Evolutionary conservation across 352 stramenopile genomes (phyloP).

Genomic region (Globisporangium abappressorium): DNA sequence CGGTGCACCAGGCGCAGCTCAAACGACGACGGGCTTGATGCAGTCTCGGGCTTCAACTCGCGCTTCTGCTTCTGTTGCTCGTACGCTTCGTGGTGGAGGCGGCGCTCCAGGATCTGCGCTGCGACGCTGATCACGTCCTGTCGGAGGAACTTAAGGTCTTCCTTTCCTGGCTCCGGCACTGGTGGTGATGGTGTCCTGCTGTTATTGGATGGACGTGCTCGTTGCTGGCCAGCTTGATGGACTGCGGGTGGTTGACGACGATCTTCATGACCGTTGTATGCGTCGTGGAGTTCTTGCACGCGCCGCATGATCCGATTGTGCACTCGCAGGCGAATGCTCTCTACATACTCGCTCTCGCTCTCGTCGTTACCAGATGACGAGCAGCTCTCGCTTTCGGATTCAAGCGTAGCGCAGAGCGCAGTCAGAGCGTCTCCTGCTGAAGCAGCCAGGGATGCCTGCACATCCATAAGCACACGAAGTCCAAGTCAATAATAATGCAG

Average conservation of each 20-base stretch:
- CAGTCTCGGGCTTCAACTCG: background rate
- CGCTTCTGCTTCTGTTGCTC: background rate
- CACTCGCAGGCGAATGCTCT: constrained; percentile 3
- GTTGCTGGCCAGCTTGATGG: background rate
- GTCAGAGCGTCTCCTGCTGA: background rate
- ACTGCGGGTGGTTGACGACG: too few species aligned
- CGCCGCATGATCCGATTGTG: constrained; percentile 10
- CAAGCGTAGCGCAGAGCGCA: background rate
- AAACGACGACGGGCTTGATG: background rate
- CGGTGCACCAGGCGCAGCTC: constrained; percentile 30
- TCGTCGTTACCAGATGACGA: background rate
- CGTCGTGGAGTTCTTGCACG: constrained; percentile 8
- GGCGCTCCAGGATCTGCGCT: constrained; percentile 23
- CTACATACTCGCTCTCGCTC: background rate
- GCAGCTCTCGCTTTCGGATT: background rate
- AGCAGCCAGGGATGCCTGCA: background rate
- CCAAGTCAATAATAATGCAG: background rate
- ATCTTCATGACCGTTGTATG: background rate
- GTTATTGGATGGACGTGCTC: background rate
- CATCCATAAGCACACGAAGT: background rate
- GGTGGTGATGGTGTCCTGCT: background rate
- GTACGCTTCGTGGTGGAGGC: constrained; percentile 9
- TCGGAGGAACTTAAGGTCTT: constrained; percentile 11
- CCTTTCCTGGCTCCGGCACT: background rate
- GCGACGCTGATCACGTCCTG: constrained; percentile 27